A percentile compares a stretch with the other conserved stretches of the same genome.
These are phyloP conservation scores for Leccinellum rugosiceps DNA, from an alignment of 768 basidiomycete species.

Conservation along the genomic window DNA sequence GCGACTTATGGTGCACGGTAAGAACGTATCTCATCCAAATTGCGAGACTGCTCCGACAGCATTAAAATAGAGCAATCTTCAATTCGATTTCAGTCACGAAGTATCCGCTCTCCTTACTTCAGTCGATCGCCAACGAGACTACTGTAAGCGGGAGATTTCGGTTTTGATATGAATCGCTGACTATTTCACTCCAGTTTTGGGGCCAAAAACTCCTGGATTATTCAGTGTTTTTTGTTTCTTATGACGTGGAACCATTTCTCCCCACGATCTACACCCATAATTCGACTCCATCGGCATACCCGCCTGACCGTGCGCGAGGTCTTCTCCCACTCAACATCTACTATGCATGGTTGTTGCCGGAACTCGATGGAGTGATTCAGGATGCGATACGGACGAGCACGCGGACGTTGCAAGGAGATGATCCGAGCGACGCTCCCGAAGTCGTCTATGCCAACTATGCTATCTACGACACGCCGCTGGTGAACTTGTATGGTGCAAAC, in stretches of 20 bases:
- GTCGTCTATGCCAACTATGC: neutral
- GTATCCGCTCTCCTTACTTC: constrained; percentile 13
- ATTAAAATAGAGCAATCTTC: constrained; percentile 3
- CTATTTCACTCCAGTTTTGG: constrained; percentile 17
- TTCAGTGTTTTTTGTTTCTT: constrained; percentile 6
- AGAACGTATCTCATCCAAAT: neutral
- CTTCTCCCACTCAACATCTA: constrained; percentile 48
- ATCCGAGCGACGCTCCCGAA: neutral
- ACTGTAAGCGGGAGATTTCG: constrained; percentile 5
- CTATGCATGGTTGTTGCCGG: constrained; percentile 10
- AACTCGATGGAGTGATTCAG: constrained; percentile 22
- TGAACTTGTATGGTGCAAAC: neutral
- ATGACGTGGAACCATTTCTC: constrained; percentile 50
- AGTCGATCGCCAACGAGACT: constrained; percentile 15
- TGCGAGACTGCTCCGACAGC: neutral
- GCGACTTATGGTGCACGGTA: constrained; percentile 2
- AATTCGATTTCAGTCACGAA: constrained; percentile 4
- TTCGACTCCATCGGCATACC: constrained; percentile 41
- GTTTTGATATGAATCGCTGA: neutral
- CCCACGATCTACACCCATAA: constrained; percentile 38
- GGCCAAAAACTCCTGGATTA: neutral
- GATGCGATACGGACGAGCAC: constrained; percentile 37
- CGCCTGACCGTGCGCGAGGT: constrained; percentile 35
- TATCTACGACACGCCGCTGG: neutral
- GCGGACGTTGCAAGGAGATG: constrained; percentile 37